phyloP scores from a whole-genome alignment of 129 eudicot genomes.

The Silybum marianum region DNA sequence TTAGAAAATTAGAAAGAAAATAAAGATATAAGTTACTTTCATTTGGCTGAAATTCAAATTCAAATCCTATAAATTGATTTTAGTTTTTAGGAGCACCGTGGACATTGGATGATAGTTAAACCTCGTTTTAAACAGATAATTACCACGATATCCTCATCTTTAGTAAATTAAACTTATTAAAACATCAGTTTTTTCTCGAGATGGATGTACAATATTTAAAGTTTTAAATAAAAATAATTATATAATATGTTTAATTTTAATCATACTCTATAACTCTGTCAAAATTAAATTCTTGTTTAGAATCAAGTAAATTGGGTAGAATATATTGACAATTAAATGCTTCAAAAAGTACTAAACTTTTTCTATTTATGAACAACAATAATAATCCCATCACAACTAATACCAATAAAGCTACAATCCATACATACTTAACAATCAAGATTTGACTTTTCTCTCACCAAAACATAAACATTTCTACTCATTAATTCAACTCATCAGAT shows the following conservation, averaged over 20 bases:
- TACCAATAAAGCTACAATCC: slow-evolving; percentile 15
- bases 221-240: neutral
- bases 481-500: slow-evolving; percentile 24
- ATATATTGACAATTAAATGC: neutral
- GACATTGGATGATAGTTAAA: neutral
- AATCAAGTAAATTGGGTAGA: neutral
- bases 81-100: neutral
- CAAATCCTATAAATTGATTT: neutral
- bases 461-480: neutral
- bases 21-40: neutral
- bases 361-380: slow-evolving; percentile 25
- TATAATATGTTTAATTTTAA: neutral
- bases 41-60: neutral
- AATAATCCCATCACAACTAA: slow-evolving; percentile 7
- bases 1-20: too few relatives aligned
- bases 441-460: slow-evolving; percentile 20
- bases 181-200: neutral
- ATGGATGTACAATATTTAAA: neutral
- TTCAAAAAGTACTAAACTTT: slow-evolving; percentile 25
- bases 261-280: neutral
- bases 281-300: neutral
- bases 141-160: neutral
- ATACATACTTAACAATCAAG: slow-evolving; percentile 17
- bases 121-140: neutral
- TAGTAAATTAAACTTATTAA: neutral